These are phyloP conservation scores for Sporopachydermia lactativora DNA, from an alignment of 805 yeast genomes.

Conservation along the genomic window DNA sequence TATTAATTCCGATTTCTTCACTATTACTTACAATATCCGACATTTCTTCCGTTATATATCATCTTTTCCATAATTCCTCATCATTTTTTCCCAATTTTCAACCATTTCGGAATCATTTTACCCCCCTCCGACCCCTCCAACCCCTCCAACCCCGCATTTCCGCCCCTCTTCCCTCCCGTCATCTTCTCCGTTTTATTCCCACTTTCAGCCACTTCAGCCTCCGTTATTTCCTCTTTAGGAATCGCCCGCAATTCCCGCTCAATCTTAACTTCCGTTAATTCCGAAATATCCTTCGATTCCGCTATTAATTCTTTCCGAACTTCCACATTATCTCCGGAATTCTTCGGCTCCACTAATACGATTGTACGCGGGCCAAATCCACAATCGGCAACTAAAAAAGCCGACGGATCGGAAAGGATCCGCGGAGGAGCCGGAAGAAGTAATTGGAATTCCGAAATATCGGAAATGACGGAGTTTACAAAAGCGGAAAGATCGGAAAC, in stretches of 20 bases:
- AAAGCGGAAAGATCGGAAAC: constrained; percentile 20
- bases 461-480: constrained; percentile 17
- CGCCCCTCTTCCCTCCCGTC: background rate
- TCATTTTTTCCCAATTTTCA: background rate
- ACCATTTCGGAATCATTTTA: background rate
- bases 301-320: constrained; percentile 8
- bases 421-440: constrained; percentile 35
- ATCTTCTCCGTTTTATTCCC: no score
- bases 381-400: constrained; percentile 23
- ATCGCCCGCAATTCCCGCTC: constrained; percentile 5
- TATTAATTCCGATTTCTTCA: background rate
- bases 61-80: background rate
- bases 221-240: background rate
- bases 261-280: constrained; percentile 16
- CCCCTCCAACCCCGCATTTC: background rate
- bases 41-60: background rate
- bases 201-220: no score
- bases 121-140: background rate
- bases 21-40: background rate
- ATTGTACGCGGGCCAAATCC: constrained; percentile 34
- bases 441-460: constrained; percentile 23
- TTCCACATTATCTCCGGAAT: constrained; percentile 14
- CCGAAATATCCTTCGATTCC: constrained; percentile 15
- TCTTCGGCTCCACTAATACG: constrained; percentile 21
- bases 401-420: constrained; percentile 17